Conservation (phyloP, 129 eudicot genomes). For the Pulicaria dysenterica region DNA sequence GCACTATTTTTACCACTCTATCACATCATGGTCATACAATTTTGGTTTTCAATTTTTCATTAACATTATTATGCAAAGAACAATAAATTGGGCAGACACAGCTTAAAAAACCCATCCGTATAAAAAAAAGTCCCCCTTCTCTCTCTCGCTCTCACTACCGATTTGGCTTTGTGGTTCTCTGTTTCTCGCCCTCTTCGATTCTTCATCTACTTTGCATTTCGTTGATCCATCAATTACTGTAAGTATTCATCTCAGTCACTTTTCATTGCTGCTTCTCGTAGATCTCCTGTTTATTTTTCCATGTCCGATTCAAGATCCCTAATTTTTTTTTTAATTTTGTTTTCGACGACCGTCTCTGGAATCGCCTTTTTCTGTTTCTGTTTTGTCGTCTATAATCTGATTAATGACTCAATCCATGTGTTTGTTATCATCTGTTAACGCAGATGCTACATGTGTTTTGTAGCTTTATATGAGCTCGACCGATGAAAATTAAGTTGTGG, state of each 20-base stretch:
- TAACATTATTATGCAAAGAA: no score
- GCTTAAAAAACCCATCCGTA: conserved; percentile 10
- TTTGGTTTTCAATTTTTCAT: no score
- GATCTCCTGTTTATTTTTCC: conserved; percentile 10
- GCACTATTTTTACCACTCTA: no score
- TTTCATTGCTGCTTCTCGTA: conserved; percentile 4
- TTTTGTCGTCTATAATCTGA: not conserved
- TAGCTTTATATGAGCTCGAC: conserved; percentile 22
- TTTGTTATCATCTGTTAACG: not conserved
- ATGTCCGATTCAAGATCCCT: conserved; percentile 23
- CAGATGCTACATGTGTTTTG: conserved; percentile 12
- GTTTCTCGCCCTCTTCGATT: not conserved
- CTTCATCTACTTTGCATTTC: conserved; percentile 19
- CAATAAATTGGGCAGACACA: no score
- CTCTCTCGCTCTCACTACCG: conserved; percentile 18
- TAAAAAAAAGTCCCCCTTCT: conserved; percentile 5
- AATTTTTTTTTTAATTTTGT: conserved; percentile 2
- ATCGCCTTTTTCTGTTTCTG: not conserved
- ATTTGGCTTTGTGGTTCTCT: conserved; percentile 29
- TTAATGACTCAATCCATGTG: conserved; percentile 10
- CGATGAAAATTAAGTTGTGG: conserved; percentile 7
- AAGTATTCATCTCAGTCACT: not conserved
- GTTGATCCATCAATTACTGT: conserved; percentile 22
- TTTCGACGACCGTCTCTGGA: conserved; percentile 11
- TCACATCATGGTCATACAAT: no score